phyloP scores from a whole-genome alignment of 176 grass and related monocot genomes.

The Raddia guianensis region DNA sequence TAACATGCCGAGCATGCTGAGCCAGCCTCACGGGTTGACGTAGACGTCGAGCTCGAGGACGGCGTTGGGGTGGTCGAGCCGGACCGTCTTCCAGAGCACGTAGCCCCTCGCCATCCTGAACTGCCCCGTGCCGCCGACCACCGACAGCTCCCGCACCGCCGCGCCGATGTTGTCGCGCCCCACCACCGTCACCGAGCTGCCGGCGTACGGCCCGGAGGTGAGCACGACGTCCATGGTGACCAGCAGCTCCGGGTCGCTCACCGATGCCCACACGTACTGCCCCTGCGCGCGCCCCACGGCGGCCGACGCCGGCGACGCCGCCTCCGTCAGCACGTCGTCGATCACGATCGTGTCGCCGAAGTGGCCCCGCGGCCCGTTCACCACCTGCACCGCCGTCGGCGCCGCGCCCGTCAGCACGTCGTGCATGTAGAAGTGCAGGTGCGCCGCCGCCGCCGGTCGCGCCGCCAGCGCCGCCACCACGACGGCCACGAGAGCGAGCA shows the following conservation, averaged over 20 bases:
- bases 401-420: slow-evolving; percentile 35
- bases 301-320: neutral
- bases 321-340: slow-evolving; percentile 42
- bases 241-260: slow-evolving; percentile 36
- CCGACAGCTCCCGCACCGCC: slow-evolving; percentile 36
- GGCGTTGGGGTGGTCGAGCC: slow-evolving; percentile 22
- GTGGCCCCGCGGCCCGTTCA: slow-evolving; percentile 4
- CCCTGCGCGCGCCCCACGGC: slow-evolving; percentile 46
- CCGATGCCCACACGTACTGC: slow-evolving; percentile 38
- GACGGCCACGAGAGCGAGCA: neutral
- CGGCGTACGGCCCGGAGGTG: slow-evolving; percentile 23
- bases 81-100: slow-evolving; percentile 43
- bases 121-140: slow-evolving; percentile 42
- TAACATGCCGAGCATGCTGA: neutral
- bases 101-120: slow-evolving; percentile 37
- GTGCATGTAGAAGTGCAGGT: slow-evolving; percentile 62
- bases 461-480: neutral
- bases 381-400: slow-evolving; percentile 49
- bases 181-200: slow-evolving; percentile 47
- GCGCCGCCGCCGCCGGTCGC: neutral
- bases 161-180: slow-evolving; percentile 34
- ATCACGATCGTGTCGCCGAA: slow-evolving; percentile 44
- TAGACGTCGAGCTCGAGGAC: slow-evolving; percentile 45
- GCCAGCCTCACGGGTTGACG: slow-evolving; percentile 23
- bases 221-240: slow-evolving; percentile 49